Conservation (phyloP, 2,329 filamentous ascomycete species). For the Rhytidhysteron rufulum region DNA sequence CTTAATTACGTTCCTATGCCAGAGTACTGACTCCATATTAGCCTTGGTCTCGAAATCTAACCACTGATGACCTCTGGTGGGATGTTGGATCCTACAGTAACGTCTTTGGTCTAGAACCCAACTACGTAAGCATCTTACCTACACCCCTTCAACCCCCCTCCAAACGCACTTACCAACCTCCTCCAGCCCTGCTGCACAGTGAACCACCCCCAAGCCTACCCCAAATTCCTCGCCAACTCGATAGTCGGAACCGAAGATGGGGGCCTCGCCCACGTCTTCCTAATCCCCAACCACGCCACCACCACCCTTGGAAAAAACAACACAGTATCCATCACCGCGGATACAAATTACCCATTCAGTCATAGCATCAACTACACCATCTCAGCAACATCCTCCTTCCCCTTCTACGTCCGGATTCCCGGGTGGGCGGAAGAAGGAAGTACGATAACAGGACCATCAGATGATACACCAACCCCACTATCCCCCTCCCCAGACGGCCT, state of each 20-base stretch:
- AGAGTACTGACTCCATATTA: slow-evolving; percentile 54
- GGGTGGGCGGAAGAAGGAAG: slow-evolving; percentile 34
- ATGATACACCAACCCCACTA: slow-evolving; percentile 9
- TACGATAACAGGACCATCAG: slow-evolving; percentile 5
- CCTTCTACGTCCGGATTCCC: slow-evolving; percentile 47
- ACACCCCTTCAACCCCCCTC: too few species aligned
- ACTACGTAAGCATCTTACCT: too few species aligned
- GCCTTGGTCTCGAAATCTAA: slow-evolving; percentile 44
- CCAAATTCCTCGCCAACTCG: slow-evolving; percentile 51
- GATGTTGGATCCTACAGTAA: slow-evolving; percentile 45
- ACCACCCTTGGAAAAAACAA: slow-evolving; percentile 23
- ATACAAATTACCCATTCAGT: slow-evolving; percentile 50
- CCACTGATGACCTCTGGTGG: slow-evolving; percentile 44
- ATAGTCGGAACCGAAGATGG: slow-evolving; percentile 42
- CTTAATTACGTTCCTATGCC: too few species aligned
- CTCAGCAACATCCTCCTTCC: slow-evolving; percentile 31
- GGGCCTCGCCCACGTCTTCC: slow-evolving; percentile 50
- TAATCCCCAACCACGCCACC: slow-evolving; percentile 46
- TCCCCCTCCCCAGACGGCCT: slow-evolving; percentile 33
- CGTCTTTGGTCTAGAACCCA: slow-evolving; percentile 50
- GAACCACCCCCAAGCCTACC: slow-evolving; percentile 56
- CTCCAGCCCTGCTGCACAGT: slow-evolving; percentile 59
- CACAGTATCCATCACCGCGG: slow-evolving; percentile 44
- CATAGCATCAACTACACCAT: slow-evolving; percentile 40
- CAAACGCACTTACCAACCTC: too few species aligned